phyloP scores from a whole-genome alignment of 1,284 basidiomycete genomes.

The Porodaedalea pini region DNA sequence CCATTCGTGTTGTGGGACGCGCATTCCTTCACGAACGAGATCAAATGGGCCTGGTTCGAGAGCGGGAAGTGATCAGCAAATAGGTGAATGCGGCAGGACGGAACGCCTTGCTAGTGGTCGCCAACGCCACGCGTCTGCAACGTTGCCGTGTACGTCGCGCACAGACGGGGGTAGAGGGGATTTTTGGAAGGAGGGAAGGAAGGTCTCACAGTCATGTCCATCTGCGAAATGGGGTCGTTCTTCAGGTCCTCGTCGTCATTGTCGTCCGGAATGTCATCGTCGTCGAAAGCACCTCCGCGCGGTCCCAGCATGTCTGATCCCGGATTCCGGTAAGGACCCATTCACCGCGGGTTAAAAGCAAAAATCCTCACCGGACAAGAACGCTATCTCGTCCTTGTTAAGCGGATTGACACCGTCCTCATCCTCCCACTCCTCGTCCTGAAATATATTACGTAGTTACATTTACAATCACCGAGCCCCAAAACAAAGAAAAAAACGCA shows the following conservation, averaged over 20 bases:
- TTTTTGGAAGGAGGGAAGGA: background rate
- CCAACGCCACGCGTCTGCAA: conserved; percentile 4
- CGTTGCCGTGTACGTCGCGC: background rate
- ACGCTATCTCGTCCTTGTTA: conserved; percentile 61
- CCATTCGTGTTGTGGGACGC: conserved; percentile 62
- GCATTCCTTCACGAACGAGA: conserved; percentile 67
- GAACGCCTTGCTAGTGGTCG: background rate
- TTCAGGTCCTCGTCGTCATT: conserved; percentile 84
- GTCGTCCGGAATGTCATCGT: conserved; percentile 64
- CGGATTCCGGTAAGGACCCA: background rate
- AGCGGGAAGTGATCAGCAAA: conserved; percentile 21
- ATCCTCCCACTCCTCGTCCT: conserved; percentile 89
- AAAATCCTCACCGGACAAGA: conserved; percentile 42
- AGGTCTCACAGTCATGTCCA: conserved; percentile 78
- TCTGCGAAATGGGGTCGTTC: conserved; percentile 81
- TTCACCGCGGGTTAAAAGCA: background rate
- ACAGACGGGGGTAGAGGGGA: background rate
- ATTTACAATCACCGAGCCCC: conserved; percentile 14
- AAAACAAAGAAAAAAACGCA: conserved; percentile 35
- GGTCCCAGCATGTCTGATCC: conserved; percentile 59
- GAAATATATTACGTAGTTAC: conserved; percentile 14
- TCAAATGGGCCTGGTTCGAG: conserved; percentile 55
- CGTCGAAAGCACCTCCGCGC: conserved; percentile 64
- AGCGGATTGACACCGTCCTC: conserved; percentile 58
- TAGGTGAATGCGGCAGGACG: conserved; percentile 23